Evolutionary conservation across 2,329 filamentous ascomycete species (phyloP).

Genomic region (Fusarium sp.): DNA sequence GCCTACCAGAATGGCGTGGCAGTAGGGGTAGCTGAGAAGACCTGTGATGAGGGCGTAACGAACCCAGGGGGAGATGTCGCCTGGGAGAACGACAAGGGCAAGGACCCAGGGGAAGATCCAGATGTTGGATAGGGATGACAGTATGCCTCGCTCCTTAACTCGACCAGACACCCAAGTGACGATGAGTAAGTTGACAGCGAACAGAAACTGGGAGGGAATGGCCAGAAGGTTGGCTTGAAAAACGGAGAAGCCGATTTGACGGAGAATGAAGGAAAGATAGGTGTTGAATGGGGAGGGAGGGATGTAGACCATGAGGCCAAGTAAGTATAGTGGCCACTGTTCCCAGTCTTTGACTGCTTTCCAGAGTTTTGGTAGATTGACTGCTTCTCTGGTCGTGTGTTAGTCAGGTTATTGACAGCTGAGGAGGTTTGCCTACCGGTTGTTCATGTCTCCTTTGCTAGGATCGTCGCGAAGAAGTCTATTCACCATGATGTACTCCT

Average conservation of each 20-base stretch:
- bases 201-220: constrained; percentile 58
- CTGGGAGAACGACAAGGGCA: constrained; percentile 55
- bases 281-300: constrained; percentile 55
- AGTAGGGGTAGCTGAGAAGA: constrained; percentile 61
- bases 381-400: constrained; percentile 51
- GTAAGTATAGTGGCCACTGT: constrained; percentile 62
- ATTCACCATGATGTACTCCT: constrained; percentile 72
- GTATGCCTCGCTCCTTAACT: constrained; percentile 57
- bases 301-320: constrained; percentile 62
- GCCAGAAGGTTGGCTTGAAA: constrained; percentile 60
- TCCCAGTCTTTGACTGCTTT: constrained; percentile 67
- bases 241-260: constrained; percentile 56
- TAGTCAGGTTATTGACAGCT: background rate
- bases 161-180: constrained; percentile 59
- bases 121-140: constrained; percentile 59
- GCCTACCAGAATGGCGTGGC: constrained; percentile 61
- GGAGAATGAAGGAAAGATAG: constrained; percentile 60
- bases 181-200: constrained; percentile 59
- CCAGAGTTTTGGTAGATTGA: constrained; percentile 55
- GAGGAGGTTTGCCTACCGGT: constrained; percentile 50
- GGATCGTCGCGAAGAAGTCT: constrained; percentile 69
- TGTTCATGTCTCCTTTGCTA: constrained; percentile 70
- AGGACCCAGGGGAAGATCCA: constrained; percentile 63
- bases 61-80: constrained; percentile 54
- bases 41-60: constrained; percentile 53